phyloP scores from a whole-genome alignment of 352 stramenopile species.

The Phytophthora megakarya region DNA sequence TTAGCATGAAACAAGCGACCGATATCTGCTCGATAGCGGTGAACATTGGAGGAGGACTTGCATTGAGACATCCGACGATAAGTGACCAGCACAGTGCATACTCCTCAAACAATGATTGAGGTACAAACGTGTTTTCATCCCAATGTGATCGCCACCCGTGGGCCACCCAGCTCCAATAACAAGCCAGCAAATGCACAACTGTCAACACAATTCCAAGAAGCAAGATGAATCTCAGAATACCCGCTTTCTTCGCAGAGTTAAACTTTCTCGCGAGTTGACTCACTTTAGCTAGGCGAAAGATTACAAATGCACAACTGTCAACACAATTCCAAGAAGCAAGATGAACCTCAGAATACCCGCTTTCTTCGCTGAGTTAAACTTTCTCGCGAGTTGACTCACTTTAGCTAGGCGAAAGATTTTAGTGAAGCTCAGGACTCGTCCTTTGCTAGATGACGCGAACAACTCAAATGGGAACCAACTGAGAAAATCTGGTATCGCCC shows the following conservation, averaged over 20 bases:
- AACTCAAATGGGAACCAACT: conserved; percentile 74
- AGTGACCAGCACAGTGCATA: conserved; percentile 64
- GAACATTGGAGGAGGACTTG: conserved; percentile 63
- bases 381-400: conserved; percentile 58
- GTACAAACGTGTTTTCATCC: conserved; percentile 35
- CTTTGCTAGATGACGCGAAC: conserved; percentile 37
- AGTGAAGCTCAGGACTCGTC: conserved; percentile 60
- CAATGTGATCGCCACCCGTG: conserved; percentile 47
- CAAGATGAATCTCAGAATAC: conserved; percentile 59
- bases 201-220: conserved; percentile 61
- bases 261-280: conserved; percentile 58
- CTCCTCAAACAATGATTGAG: conserved; percentile 32
- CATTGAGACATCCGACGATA: conserved; percentile 65
- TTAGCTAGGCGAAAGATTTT: conserved; percentile 78
- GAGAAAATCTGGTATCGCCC: conserved; percentile 67
- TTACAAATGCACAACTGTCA: no score
- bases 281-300: conserved; percentile 73
- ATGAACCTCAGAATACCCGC: conserved; percentile 64
- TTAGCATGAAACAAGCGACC: conserved; percentile 72
- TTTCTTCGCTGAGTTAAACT: conserved; percentile 69
- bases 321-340: conserved; percentile 52
- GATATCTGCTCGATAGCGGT: conserved; percentile 54
- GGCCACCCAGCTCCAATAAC: conserved; percentile 69
- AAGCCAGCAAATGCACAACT: conserved; percentile 58
- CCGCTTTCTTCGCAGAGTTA: conserved; percentile 69